Percentiles rank a stretch among this genome's conserved stretches.
Evolutionary conservation across 164 flowering plant species (phyloP).

Genomic region (Pachysandra terminalis): DNA sequence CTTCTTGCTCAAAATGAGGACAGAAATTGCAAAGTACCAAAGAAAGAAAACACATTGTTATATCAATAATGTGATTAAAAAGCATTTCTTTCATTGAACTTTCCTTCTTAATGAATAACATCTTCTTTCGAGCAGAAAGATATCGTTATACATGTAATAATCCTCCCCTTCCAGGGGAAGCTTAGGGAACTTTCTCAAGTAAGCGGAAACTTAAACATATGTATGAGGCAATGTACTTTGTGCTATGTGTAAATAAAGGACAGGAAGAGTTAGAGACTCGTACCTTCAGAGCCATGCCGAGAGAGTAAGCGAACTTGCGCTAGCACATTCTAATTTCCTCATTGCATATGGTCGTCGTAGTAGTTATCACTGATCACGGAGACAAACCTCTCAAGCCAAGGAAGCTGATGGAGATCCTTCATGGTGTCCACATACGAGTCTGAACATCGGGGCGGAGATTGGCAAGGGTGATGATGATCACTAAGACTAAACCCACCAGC

Average conservation of each 20-base stretch:
- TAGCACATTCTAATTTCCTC: constrained; percentile 14
- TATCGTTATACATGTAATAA: neutral
- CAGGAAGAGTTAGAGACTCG: too few species aligned
- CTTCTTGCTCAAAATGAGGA: too few species aligned
- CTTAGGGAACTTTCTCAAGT: neutral
- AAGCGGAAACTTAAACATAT: neutral
- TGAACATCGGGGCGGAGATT: constrained; percentile 78
- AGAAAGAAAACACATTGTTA: too few species aligned
- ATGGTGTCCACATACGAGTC: constrained; percentile 82
- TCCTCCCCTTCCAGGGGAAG: neutral
- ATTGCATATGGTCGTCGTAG: constrained; percentile 73
- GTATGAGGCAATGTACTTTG: too few species aligned
- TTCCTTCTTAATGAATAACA: neutral
- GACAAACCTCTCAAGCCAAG: constrained; percentile 96
- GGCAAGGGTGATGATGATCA: constrained; percentile 59
- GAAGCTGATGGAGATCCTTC: constrained; percentile 95
- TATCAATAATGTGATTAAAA: neutral
- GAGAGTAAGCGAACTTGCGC: too few species aligned
- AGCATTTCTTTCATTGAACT: neutral
- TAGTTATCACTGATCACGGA: constrained; percentile 89
- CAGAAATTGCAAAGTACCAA: too few species aligned
- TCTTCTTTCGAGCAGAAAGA: neutral
- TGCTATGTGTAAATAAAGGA: too few species aligned
- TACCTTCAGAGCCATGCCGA: too few species aligned
- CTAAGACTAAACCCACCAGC: constrained; percentile 80